A percentile compares a stretch with the other conserved stretches of the same genome.
Conservation (phyloP, 2,329 filamentous ascomycete genomes). For the Colletotrichum aenigma region DNA sequence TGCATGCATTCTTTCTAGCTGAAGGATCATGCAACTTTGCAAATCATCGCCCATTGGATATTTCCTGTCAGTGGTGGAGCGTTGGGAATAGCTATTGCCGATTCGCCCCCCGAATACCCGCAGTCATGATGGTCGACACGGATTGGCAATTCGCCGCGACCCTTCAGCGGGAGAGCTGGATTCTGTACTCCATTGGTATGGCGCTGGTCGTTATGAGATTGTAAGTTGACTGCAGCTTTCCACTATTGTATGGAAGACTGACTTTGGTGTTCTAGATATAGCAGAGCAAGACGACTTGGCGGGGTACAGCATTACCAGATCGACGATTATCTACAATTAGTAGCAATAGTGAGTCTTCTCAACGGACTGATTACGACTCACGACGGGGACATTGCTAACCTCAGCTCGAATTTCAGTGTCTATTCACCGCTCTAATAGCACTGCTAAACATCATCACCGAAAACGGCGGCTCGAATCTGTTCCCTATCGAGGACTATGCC, state of each 20-base stretch:
- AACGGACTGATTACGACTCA: neutral
- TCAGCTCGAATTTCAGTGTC: neutral
- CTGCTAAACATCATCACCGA: conserved; percentile 1
- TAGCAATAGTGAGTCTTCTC: neutral
- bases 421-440: neutral
- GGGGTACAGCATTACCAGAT: neutral
- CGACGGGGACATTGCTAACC: neutral
- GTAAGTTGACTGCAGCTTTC: neutral
- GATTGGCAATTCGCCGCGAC: neutral
- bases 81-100: neutral
- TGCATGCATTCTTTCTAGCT: neutral
- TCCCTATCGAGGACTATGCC: conserved; percentile 35
- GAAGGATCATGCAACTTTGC: neutral
- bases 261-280: neutral
- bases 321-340: conserved; percentile 16
- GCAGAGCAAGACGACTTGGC: neutral
- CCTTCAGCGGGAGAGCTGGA: conserved; percentile 6
- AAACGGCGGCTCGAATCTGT: conserved; percentile 35
- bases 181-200: neutral
- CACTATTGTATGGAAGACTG: neutral
- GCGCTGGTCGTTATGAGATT: neutral
- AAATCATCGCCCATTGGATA: neutral
- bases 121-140: neutral
- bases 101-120: neutral
- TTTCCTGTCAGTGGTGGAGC: neutral